phyloP scores from a whole-genome alignment of 1,284 basidiomycete genomes.

The Coniferiporia sulphurascens region DNA sequence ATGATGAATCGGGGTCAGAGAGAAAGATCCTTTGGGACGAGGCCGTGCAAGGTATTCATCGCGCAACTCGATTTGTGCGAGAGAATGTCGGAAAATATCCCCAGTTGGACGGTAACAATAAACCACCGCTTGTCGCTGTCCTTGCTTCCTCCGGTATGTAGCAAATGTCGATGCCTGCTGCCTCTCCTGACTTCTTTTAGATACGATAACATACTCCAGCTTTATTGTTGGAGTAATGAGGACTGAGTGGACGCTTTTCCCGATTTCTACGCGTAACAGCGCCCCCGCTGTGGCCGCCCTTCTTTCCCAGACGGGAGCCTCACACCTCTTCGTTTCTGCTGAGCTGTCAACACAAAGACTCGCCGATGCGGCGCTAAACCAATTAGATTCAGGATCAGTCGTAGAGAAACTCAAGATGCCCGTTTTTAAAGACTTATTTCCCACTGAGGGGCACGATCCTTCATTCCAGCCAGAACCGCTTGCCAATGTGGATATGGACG shows the following conservation, averaged over 20 bases:
- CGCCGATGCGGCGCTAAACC: background rate
- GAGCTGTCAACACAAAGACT: constrained; percentile 12
- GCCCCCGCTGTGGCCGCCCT: constrained; percentile 14
- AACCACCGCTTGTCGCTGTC: too few relatives aligned
- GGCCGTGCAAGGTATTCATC: too few relatives aligned
- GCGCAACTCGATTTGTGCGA: too few relatives aligned
- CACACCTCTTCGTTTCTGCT: constrained; percentile 9
- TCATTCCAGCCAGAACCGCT: background rate
- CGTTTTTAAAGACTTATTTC: constrained; percentile 16
- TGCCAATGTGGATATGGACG: too few relatives aligned
- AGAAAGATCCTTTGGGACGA: too few relatives aligned
- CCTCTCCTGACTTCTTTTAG: background rate
- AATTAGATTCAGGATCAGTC: background rate
- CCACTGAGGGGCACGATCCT: background rate
- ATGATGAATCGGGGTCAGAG: too few relatives aligned
- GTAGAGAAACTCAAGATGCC: constrained; percentile 4
- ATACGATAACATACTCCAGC: constrained; percentile 16
- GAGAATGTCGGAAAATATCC: too few relatives aligned
- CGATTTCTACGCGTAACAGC: constrained; percentile 17
- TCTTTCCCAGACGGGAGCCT: constrained; percentile 9
- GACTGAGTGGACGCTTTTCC: too few relatives aligned
- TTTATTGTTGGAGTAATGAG: constrained; percentile 17
- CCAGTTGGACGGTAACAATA: too few relatives aligned
- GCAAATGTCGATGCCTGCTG: background rate
- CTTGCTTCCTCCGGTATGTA: background rate